phyloP scores from a whole-genome alignment of 75 land plant genomes.

The Picea sitchensis region DNA sequence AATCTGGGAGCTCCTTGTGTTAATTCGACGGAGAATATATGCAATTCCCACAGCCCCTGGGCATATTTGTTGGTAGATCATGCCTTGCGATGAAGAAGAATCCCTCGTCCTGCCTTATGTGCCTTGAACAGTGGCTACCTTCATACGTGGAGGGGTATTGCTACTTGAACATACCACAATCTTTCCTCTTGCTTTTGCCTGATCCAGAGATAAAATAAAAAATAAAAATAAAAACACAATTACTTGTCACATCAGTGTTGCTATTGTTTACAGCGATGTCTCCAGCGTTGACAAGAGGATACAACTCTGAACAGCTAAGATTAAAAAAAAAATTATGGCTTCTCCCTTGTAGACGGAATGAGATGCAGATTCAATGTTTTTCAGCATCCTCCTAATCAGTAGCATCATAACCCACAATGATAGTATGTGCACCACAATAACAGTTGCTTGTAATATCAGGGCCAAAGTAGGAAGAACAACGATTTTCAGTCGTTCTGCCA shows the following conservation, averaged over 20 bases:
- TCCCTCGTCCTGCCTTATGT: slow-evolving; percentile 41
- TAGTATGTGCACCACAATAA: no score
- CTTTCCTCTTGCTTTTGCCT: slow-evolving; percentile 52
- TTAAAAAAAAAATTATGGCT: slow-evolving; percentile 51
- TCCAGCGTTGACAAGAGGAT: slow-evolving; percentile 51
- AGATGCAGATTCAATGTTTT: no score
- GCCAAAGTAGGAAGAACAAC: no score
- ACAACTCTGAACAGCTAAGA: slow-evolving; percentile 20
- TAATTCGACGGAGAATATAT: no score
- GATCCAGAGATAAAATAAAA: slow-evolving; percentile 35
- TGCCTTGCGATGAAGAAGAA: background rate
- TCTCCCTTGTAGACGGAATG: slow-evolving; percentile 28
- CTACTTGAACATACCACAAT: slow-evolving; percentile 55
- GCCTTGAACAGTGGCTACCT: slow-evolving; percentile 43
- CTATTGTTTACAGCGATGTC: slow-evolving; percentile 40
- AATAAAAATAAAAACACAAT: slow-evolving; percentile 40
- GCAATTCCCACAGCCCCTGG: no score
- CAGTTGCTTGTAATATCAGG: no score
- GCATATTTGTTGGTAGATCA: no score
- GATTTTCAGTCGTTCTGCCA: no score
- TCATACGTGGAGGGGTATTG: slow-evolving; percentile 28
- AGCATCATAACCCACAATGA: no score
- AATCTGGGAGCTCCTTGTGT: no score
- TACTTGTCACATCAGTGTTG: slow-evolving; percentile 53
- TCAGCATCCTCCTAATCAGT: no score